phyloP scores from a whole-genome alignment of 2,329 filamentous ascomycete genomes.

The Exophiala mesophila region DNA sequence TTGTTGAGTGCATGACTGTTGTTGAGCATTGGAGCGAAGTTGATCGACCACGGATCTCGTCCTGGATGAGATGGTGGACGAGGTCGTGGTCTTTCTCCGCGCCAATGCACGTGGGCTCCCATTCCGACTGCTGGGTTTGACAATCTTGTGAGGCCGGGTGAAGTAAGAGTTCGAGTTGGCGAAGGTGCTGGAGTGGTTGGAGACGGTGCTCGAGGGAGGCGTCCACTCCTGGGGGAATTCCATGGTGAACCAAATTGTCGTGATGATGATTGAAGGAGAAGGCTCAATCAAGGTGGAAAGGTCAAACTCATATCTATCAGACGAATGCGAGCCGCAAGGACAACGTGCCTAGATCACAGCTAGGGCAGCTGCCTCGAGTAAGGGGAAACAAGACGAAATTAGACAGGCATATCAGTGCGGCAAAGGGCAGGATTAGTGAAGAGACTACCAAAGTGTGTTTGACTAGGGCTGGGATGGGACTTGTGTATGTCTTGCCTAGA shows the following conservation, averaged over 20 bases:
- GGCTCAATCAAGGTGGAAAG: too few species aligned
- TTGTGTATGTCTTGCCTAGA: not conserved
- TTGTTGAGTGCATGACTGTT: constrained; percentile 5
- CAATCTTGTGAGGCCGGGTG: constrained; percentile 21
- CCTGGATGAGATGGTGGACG: constrained; percentile 15
- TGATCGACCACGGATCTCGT: constrained; percentile 24
- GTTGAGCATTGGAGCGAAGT: constrained; percentile 15
- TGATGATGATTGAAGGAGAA: too few species aligned
- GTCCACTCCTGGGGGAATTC: constrained; percentile 11
- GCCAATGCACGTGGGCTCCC: constrained; percentile 19
- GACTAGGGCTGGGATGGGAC: constrained; percentile 7
- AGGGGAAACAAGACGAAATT: constrained; percentile 21
- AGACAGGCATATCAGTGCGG: constrained; percentile 15
- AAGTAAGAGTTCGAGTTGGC: constrained; percentile 21
- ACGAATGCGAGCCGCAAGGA: not conserved
- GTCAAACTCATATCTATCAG: constrained; percentile 16
- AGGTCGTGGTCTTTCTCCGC: constrained; percentile 23
- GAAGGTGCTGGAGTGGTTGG: constrained; percentile 7
- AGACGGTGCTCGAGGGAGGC: constrained; percentile 6
- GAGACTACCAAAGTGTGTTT: constrained; percentile 9
- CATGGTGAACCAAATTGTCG: constrained; percentile 11
- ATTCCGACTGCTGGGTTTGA: constrained; percentile 25
- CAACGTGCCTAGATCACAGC: constrained; percentile 1
- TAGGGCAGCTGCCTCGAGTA: constrained; percentile 3
- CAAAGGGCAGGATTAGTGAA: constrained; percentile 11